Base-by-base conservation (phyloP, 2,329 filamentous ascomycete species). In the Rutstroemia sp. region DNA sequence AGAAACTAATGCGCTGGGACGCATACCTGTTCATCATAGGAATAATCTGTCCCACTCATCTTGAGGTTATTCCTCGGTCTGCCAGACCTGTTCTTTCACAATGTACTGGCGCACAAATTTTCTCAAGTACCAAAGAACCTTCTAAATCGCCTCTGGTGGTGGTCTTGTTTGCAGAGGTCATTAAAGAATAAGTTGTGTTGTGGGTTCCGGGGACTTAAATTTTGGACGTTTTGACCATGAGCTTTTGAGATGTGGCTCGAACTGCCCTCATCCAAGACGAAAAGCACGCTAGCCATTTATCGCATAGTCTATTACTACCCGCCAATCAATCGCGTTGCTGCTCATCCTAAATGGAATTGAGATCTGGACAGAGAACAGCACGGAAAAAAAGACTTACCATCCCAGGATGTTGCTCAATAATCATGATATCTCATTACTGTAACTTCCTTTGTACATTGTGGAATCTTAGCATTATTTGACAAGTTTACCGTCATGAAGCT, bases 21-120 rank as follows among this genome's bases (percentile, higher is more conserved):
- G 19, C 73, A 62, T 71, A 87, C 87, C 83, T 94, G 85, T 71
- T 96, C 89, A 81, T 99, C 94, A 77, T 99, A 99, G 69, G 89
- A 95, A 80, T 99, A 99, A 74, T 97, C 92, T 69, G 88, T 69
- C 51, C 67, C 65, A 61, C 67, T 69, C 69, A 71, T 70, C 54
- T 61, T 69, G 65, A 63, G 37, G 18, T 38, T 53, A 39, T 60
- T 51, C 60, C 50, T 60, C 19, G 60, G 65, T 61, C 64, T 59
- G 38, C 34, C 56, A 57, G 62, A 65, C 65, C 63, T 52, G 48
- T 41, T 42, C 54, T 41, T 19, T 23, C 56, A n/a, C 23, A 49
- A 39, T 44, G 25, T 46, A 54, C 58, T 62, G 64, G 64, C 60
- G 61, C 63, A 60, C 65, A 64, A 61, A 52, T 49, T 27, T 34